Conservation (phyloP, 805 yeast genomes). For the Starmerella lactis-condensi region DNA sequence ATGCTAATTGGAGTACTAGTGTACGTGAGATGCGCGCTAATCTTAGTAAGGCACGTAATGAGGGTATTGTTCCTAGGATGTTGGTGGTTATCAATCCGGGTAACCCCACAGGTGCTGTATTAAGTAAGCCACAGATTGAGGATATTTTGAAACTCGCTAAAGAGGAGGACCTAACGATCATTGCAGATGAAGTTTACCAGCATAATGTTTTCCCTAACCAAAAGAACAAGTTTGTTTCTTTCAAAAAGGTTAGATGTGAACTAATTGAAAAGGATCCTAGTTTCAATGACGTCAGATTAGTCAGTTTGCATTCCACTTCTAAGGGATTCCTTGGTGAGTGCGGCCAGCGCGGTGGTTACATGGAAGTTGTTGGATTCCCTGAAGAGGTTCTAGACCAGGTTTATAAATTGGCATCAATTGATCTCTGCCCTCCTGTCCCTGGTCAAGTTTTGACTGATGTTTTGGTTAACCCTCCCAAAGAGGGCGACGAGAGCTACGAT, state of each 20-base stretch:
- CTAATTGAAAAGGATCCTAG: slow-evolving; percentile 34
- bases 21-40: slow-evolving; percentile 41
- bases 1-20: slow-evolving; percentile 66
- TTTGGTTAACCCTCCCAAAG: slow-evolving; percentile 79
- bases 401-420: slow-evolving; percentile 73
- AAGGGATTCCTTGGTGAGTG: slow-evolving; percentile 97
- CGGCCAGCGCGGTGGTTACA: slow-evolving; percentile 98
- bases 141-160: slow-evolving; percentile 67
- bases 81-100: slow-evolving; percentile 95
- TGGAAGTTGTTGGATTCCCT: slow-evolving; percentile 76
- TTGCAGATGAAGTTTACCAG: slow-evolving; percentile 97
- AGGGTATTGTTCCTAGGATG: slow-evolving; percentile 50
- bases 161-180: slow-evolving; percentile 60
- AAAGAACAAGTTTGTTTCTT: slow-evolving; percentile 45
- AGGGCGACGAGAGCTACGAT: slow-evolving; percentile 59
- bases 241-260: slow-evolving; percentile 58
- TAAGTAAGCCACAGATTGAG: slow-evolving; percentile 45
- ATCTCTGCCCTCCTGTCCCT: slow-evolving; percentile 81
- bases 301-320: slow-evolving; percentile 90
- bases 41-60: slow-evolving; percentile 30
- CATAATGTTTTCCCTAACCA: slow-evolving; percentile 63
- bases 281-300: slow-evolving; percentile 63
- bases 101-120: slow-evolving; percentile 88
- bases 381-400: slow-evolving; percentile 51
- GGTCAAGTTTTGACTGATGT: slow-evolving; percentile 88